phyloP scores from a whole-genome alignment of 257 asterid species.

The Jasminum sambac region DNA sequence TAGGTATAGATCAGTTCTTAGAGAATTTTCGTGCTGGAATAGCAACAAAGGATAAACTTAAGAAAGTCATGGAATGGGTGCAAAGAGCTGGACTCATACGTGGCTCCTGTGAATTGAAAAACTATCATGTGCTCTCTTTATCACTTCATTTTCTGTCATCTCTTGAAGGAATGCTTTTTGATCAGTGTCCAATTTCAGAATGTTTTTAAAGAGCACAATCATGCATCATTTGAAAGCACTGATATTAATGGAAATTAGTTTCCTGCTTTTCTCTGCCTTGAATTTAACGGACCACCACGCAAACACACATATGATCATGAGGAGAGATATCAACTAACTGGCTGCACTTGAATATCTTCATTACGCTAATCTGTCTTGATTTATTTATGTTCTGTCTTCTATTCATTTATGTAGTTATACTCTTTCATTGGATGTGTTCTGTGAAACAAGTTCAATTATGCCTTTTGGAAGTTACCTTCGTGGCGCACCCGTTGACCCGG shows the following conservation, averaged over 20 bases:
- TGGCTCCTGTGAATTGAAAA: conserved; percentile 44
- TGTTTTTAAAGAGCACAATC: neutral
- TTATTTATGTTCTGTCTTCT: neutral
- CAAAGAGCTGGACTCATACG: conserved; percentile 49
- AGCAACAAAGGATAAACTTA: conserved; percentile 52
- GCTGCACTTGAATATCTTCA: neutral
- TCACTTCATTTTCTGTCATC: conserved; percentile 1
- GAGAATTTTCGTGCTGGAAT: conserved; percentile 41
- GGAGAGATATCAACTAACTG: neutral
- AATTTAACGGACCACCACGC: neutral
- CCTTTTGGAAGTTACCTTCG: neutral
- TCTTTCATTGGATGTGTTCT: neutral
- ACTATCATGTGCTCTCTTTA: conserved; percentile 41
- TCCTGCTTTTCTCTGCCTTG: neutral
- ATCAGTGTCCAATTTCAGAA: neutral
- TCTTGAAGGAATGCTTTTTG: neutral
- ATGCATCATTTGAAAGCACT: neutral
- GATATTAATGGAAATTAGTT: neutral
- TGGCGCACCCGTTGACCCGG: neutral
- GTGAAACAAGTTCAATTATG: neutral
- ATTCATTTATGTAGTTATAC: neutral
- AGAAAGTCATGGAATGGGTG: conserved; percentile 61
- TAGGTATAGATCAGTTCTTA: conserved; percentile 48
- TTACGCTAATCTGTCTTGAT: neutral
- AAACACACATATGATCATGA: neutral